Evolutionary conservation across 768 basidiomycete genomes (phyloP), one percentile per base, ranked within the genome.

Genomic region (Mycena maculata): DNA sequence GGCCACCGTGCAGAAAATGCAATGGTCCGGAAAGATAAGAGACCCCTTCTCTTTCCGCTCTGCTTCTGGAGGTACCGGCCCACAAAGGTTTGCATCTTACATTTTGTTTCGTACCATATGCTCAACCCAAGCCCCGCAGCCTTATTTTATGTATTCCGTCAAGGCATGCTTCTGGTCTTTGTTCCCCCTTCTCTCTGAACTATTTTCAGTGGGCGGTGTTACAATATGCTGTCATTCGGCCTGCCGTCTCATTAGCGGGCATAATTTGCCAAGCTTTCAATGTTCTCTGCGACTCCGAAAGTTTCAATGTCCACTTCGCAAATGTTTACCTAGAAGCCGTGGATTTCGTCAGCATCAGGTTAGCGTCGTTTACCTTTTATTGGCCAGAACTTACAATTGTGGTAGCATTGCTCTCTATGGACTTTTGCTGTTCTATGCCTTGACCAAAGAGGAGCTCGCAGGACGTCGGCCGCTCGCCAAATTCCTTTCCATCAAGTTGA

Each of bases 121-220:
- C 59, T 55, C 3, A 27, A 44, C 11, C 6, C 31, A 45, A 36
- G 30, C 45, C 71, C 62, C 47, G 2, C 71, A 92, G 88, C 83
- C 91, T 2, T 95, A 96, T 79, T 97, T 97, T 76, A 93, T 96
- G 89, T 91, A 94, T 73, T 90, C 93, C 12, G 78, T 94, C 75
- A 94, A 94, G 83, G 94, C 91, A 70, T 8, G 78, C 28, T 15
- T 22, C 15, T 22, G n/a, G 10, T 27, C n/a, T 28, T 12, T 22
- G 20, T 64, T 42, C n/a, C 56, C 31, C 64, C 38, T 23, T 25
- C 25, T 64, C 18, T 45, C 60, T 22, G 54, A 44, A 62, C 54
- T 39, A 36, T 52, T 73, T 38, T 48, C 73, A 94, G 88, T 96
- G 94, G 93, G 83, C 87, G 42, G 95, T 97, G 9, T 79, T 98